Percentiles rank a stretch among this genome's conserved stretches.
Evolutionary conservation across 768 basidiomycete species (phyloP).

Genomic region (Kwoniella sp.): DNA sequence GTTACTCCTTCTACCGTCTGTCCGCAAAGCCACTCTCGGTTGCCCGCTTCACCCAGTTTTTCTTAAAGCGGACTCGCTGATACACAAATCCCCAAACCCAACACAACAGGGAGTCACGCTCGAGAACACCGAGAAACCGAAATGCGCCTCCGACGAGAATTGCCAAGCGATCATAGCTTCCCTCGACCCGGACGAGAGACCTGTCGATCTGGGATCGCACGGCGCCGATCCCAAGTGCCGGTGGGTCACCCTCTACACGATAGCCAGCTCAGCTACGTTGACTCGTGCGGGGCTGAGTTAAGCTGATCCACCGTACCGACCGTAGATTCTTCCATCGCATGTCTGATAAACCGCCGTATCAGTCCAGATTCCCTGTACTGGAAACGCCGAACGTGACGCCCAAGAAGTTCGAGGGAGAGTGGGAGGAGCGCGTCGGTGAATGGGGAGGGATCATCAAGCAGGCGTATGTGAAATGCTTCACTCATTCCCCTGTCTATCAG

Average conservation of each 20-base stretch:
- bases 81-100: too few relatives aligned
- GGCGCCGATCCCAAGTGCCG: conserved; percentile 91
- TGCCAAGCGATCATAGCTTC: conserved; percentile 77
- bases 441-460: conserved; percentile 89
- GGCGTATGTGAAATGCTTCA: conserved; percentile 74
- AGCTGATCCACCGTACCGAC: not conserved
- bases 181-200: conserved; percentile 76
- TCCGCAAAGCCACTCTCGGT: too few relatives aligned
- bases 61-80: too few relatives aligned
- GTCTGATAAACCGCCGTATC: conserved; percentile 65
- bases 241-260: conserved; percentile 55
- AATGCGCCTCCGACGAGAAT: conserved; percentile 65
- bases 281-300: not conserved
- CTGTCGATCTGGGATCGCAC: conserved; percentile 66
- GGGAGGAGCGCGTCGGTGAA: conserved; percentile 74
- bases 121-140: conserved; percentile 89
- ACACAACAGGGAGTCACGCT: conserved; percentile 74
- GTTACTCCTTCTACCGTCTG: too few relatives aligned
- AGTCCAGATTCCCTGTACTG: conserved; percentile 73
- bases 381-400: conserved; percentile 85
- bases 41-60: too few relatives aligned
- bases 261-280: not conserved
- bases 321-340: conserved; percentile 58
- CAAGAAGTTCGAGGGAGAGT: conserved; percentile 65
- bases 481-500: not conserved